Conservation (phyloP, 2,329 filamentous ascomycete genomes). For the Arthrinium puccinioides region DNA sequence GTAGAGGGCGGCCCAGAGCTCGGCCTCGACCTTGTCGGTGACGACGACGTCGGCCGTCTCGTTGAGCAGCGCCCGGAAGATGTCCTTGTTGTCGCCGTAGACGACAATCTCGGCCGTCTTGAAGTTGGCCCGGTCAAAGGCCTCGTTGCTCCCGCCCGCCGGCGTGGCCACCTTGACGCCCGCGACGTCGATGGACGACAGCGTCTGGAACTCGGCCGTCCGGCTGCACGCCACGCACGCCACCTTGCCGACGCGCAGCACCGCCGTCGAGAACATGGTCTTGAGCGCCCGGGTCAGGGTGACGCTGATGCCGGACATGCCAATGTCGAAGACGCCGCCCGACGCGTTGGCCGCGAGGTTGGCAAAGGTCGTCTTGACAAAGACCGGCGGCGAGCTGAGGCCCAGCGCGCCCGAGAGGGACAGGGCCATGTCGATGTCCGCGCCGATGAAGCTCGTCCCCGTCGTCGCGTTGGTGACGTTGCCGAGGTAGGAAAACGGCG, state of each 20-base stretch:
- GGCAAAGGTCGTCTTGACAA: not conserved
- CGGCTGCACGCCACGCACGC: not conserved
- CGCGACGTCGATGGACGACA: not conserved
- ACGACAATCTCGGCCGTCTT: not conserved
- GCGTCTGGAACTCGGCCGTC: not conserved
- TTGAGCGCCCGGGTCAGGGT: not conserved
- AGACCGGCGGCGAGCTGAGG: not conserved
- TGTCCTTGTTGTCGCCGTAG: conserved; percentile 1
- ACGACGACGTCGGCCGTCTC: not conserved
- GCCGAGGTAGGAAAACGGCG: not conserved
- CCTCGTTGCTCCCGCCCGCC: not conserved
- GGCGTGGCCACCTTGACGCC: conserved; percentile 1
- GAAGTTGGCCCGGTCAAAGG: not conserved
- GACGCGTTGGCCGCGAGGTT: not conserved
- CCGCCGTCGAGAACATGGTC: not conserved
- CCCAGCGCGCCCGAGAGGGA: not conserved
- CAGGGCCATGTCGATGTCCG: not conserved
- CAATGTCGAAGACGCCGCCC: not conserved
- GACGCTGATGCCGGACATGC: conserved; percentile 1
- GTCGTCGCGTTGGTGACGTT: not conserved
- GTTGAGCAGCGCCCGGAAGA: conserved; percentile 1
- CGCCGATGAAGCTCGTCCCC: not conserved
- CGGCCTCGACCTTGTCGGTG: not conserved
- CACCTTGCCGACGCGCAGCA: conserved; percentile 1
- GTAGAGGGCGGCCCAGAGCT: not conserved